Evolutionary conservation across 495 filamentous ascomycete genomes (phyloP).

Genomic region (Podospora tetraspora): DNA sequence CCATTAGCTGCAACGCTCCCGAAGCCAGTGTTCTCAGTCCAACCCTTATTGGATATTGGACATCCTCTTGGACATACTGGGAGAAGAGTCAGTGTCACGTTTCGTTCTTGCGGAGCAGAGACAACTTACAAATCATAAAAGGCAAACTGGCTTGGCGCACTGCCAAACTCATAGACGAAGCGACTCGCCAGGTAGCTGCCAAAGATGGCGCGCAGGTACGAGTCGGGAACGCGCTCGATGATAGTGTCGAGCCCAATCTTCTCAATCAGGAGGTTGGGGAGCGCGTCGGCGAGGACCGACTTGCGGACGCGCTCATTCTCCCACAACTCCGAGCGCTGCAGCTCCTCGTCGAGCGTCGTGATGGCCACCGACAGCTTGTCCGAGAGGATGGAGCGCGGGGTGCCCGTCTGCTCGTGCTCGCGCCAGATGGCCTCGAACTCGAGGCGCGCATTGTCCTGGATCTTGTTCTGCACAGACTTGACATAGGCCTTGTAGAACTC

Average conservation of each 20-base stretch:
- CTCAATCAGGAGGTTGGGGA: slow-evolving; percentile 76
- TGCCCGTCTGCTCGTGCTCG: slow-evolving; percentile 77
- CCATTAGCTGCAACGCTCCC: not conserved
- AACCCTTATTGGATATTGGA: slow-evolving; percentile 27
- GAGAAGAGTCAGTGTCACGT: slow-evolving; percentile 22
- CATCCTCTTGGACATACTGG: slow-evolving; percentile 46
- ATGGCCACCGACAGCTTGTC: slow-evolving; percentile 88
- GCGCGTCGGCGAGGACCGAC: slow-evolving; percentile 75
- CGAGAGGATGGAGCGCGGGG: slow-evolving; percentile 74
- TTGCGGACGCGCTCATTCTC: slow-evolving; percentile 69
- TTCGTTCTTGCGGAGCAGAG: not conserved
- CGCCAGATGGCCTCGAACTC: slow-evolving; percentile 99
- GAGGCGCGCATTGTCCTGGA: slow-evolving; percentile 80
- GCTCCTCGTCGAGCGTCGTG: slow-evolving; percentile 88
- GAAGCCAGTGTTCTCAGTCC: not conserved
- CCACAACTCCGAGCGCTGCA: slow-evolving; percentile 91
- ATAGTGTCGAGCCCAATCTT: slow-evolving; percentile 89
- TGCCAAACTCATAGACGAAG: slow-evolving; percentile 93
- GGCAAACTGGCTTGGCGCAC: slow-evolving; percentile 88
- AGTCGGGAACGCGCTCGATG: slow-evolving; percentile 79
- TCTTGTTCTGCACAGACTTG: slow-evolving; percentile 80
- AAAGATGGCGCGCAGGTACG: slow-evolving; percentile 91
- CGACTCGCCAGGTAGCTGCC: slow-evolving; percentile 90
- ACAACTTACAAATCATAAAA: slow-evolving; percentile 94
- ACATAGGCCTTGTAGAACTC: slow-evolving; percentile 92